Base-by-base conservation (phyloP, 129 eudicot species). In the Artemisia annua region DNA sequence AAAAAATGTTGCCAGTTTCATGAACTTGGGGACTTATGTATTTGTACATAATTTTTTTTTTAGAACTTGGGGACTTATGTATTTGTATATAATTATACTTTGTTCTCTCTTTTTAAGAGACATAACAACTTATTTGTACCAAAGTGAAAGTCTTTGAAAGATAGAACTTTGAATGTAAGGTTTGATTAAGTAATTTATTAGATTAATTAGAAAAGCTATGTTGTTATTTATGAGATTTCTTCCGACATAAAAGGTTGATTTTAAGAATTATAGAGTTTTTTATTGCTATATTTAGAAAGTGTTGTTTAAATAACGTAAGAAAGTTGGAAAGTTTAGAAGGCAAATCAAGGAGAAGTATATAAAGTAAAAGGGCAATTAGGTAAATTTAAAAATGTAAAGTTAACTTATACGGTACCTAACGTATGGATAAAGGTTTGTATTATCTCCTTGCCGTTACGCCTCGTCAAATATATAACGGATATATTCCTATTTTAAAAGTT, bases 321-420 rank as follows among this genome's bases (percentile, higher is more conserved):
- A 69, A 11, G 13, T 35, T 32, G 32, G 66, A 24, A 66, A 75
- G 72, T 20, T 75, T 66, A 60, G 62, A 62, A 63, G 63, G 71
- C 70, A 63, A 12, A 30, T 51, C 50, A 30, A 62, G 46, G 10
- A 55, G 35, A 26, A 44, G 4, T 44, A 60, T 11, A 61, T 24
- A 61, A 48, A 17, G 24, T 48, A 3, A 51, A 46, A 50, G 68
- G 80, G 51, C 32, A 66, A 17, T 56, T 67, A 17, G 5, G 74
- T 66, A 67, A 75, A 9, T 55, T 75, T 18, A 46, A 22, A 62
- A 15, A 55, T 59, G 69, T 57, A 76, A 76, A 26, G 59, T 67
- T 67, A 76, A 26, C 74, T 59, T 76, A 57, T 56, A 76, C 43
- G 69, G 80, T 76, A 67, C 67, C 51, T 67, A 69, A 67, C 80